Conservation (phyloP, 164 flowering plant species). For the Stephania yunnanensis region DNA sequence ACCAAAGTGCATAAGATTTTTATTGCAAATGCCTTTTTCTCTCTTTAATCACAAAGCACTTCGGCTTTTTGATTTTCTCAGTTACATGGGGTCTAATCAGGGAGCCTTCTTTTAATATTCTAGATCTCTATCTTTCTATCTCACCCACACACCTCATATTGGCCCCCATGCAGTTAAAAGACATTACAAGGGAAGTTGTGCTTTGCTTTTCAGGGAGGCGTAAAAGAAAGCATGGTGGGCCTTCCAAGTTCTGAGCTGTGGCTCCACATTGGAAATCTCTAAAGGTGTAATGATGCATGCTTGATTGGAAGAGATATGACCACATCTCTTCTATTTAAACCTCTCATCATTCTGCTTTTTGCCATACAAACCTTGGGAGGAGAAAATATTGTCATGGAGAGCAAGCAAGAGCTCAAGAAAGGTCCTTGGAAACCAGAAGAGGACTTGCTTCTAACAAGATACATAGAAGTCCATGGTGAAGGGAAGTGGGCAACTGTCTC, state of each 20-base stretch:
- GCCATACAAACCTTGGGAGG: not conserved
- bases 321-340: not conserved
- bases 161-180: not conserved
- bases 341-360: not conserved
- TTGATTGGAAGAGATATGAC: not conserved
- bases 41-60: not conserved
- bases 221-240: not conserved
- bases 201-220: not conserved
- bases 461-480: not conserved
- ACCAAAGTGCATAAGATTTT: no score
- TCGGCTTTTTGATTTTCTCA: not conserved
- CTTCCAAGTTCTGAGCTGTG: not conserved
- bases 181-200: not conserved
- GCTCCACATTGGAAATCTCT: not conserved
- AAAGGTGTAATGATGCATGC: not conserved
- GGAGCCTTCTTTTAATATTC: not conserved
- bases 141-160: not conserved
- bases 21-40: no score
- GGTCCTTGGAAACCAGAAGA: constrained; percentile 1
- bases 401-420: not conserved
- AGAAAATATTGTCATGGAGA: not conserved
- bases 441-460: not conserved
- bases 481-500: not conserved
- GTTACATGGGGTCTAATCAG: not conserved
- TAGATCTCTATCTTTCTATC: not conserved